Percentiles rank a stretch among this genome's conserved stretches.
phyloP scores from a whole-genome alignment of 1,284 basidiomycete genomes.

The Lignosus rhinocerotis region DNA sequence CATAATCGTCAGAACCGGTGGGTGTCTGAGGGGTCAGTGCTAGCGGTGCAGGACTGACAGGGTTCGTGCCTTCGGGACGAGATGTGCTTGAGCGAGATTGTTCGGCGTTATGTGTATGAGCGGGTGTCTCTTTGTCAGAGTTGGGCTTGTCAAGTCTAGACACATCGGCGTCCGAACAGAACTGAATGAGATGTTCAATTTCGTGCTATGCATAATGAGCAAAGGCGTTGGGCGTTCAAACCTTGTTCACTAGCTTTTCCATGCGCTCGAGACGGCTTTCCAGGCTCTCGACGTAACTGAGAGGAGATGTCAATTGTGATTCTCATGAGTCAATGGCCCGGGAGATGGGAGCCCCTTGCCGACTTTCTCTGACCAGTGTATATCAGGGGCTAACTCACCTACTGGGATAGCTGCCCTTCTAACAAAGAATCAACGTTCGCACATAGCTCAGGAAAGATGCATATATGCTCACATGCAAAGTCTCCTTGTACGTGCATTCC shows the following conservation, averaged over 20 bases:
- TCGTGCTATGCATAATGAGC: background rate
- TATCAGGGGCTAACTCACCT: conserved; percentile 48
- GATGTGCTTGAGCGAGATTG: background rate
- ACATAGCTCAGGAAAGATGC: no score
- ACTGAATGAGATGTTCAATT: conserved; percentile 29
- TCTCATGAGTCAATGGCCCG: background rate
- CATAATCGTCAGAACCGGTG: conserved; percentile 32
- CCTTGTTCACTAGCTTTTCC: conserved; percentile 64
- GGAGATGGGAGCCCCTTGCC: background rate
- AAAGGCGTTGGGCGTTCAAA: conserved; percentile 31
- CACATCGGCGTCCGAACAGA: conserved; percentile 49
- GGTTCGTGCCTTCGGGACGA: background rate
- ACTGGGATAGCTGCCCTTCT: conserved; percentile 84
- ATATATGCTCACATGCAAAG: conserved; percentile 53
- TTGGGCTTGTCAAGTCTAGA: conserved; percentile 39
- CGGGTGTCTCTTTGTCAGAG: background rate
- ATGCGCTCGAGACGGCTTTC: conserved; percentile 73
- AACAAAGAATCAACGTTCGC: background rate
- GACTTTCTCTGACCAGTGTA: background rate
- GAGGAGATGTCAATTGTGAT: background rate
- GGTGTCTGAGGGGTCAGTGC: background rate
- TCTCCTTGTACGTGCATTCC: conserved; percentile 78
- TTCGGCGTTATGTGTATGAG: conserved; percentile 2
- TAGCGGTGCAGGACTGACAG: background rate
- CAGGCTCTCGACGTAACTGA: conserved; percentile 68